These are phyloP conservation scores for Exophiala phaeomuriformis DNA, from an alignment of 2,329 filamentous ascomycete genomes.

Conservation along the genomic window DNA sequence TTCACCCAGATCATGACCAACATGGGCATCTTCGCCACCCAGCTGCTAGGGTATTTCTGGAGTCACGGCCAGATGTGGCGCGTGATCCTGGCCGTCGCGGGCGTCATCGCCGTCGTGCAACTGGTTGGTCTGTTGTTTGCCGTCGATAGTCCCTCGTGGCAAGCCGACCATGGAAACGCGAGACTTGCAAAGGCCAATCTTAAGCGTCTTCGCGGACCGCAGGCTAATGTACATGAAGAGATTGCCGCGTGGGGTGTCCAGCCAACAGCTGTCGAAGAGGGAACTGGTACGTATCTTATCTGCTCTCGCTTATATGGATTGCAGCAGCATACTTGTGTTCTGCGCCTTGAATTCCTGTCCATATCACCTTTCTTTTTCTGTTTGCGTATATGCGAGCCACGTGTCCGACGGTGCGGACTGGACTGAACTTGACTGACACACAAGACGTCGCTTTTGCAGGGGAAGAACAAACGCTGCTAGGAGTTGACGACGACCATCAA, in stretches of 20 bases:
- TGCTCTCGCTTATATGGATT: no score
- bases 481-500: constrained; percentile 17
- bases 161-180: constrained; percentile 59
- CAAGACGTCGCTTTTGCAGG: constrained; percentile 30
- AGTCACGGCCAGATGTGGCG: constrained; percentile 76
- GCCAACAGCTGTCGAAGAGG: constrained; percentile 16
- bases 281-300: constrained; percentile 5
- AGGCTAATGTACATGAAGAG: constrained; percentile 66
- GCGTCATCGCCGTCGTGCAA: constrained; percentile 61
- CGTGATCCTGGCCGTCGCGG: constrained; percentile 68
- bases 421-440: no score
- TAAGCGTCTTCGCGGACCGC: constrained; percentile 65
- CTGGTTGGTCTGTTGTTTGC: constrained; percentile 64
- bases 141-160: constrained; percentile 82
- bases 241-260: constrained; percentile 52
- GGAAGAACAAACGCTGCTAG: constrained; percentile 66
- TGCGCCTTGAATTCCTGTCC: no score
- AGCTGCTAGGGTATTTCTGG: constrained; percentile 78
- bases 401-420: no score
- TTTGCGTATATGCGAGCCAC: background rate
- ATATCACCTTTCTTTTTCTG: no score
- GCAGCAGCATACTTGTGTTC: no score
- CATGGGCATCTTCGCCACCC: constrained; percentile 74
- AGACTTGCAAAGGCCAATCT: constrained; percentile 59
- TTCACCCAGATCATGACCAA: constrained; percentile 95